These are phyloP conservation scores for Fragaria iinumae DNA, from an alignment of 306 rosid species.

Conservation along the genomic window DNA sequence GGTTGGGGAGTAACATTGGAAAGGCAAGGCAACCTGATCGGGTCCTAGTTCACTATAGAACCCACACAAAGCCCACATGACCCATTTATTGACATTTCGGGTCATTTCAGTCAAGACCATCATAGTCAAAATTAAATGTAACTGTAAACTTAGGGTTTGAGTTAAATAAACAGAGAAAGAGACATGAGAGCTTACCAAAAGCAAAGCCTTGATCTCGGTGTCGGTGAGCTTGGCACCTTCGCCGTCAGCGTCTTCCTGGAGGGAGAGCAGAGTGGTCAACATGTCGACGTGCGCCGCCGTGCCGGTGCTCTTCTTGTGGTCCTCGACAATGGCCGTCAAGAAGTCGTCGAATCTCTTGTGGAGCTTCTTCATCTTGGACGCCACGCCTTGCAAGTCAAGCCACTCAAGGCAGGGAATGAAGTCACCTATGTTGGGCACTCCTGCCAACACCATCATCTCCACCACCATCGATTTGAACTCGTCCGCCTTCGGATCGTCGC, in stretches of 20 bases:
- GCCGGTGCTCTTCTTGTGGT: slow-evolving; percentile 31
- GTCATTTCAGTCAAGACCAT: neutral
- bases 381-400: slow-evolving; percentile 65
- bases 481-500: slow-evolving; percentile 46
- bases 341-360: slow-evolving; percentile 63
- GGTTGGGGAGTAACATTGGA: neutral
- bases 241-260: slow-evolving; percentile 34
- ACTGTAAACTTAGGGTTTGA: neutral
- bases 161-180: neutral
- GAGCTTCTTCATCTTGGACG: slow-evolving; percentile 53
- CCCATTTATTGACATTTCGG: neutral
- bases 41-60: neutral
- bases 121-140: neutral
- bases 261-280: slow-evolving; percentile 49
- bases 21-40: too few species aligned
- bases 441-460: slow-evolving; percentile 63
- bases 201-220: slow-evolving; percentile 68
- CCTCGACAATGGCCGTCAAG: slow-evolving; percentile 48
- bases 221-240: slow-evolving; percentile 49
- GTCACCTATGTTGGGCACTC: slow-evolving; percentile 69
- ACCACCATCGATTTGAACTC: slow-evolving; percentile 70
- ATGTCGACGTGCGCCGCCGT: slow-evolving; percentile 42
- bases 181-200: slow-evolving; percentile 38
- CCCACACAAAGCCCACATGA: neutral
- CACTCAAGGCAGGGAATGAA: slow-evolving; percentile 63